phyloP scores from a whole-genome alignment of 2,329 filamentous ascomycete species.

The Colletotrichum sojae region DNA sequence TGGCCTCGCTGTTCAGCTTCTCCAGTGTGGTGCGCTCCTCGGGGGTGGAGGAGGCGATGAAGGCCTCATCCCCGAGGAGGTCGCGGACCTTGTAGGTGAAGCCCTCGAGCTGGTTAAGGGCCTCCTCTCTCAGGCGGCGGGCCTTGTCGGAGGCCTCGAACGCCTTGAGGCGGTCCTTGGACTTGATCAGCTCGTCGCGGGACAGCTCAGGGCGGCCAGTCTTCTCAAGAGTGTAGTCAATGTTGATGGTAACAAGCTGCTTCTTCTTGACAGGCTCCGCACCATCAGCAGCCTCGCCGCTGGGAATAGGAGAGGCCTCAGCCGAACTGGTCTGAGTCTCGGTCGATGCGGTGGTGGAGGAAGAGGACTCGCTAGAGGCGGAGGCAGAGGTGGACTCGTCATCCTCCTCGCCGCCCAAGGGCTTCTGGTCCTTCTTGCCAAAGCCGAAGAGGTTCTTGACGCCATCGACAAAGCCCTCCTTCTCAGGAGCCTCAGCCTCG shows the following conservation, averaged over 20 bases:
- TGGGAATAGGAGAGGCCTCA: slow-evolving; percentile 58
- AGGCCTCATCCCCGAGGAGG: slow-evolving; percentile 82
- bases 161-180: slow-evolving; percentile 81
- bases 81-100: slow-evolving; percentile 93
- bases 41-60: slow-evolving; percentile 79
- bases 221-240: slow-evolving; percentile 65
- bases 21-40: slow-evolving; percentile 77
- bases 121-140: slow-evolving; percentile 84
- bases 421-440: slow-evolving; percentile 89
- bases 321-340: slow-evolving; percentile 37
- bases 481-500: slow-evolving; percentile 80
- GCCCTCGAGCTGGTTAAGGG: slow-evolving; percentile 91
- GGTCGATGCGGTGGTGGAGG: slow-evolving; percentile 56
- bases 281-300: slow-evolving; percentile 64
- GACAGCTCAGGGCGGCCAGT: slow-evolving; percentile 64
- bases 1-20: slow-evolving; percentile 76
- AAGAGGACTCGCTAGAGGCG: slow-evolving; percentile 59
- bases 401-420: slow-evolving; percentile 71
- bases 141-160: slow-evolving; percentile 90
- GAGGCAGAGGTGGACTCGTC: slow-evolving; percentile 50
- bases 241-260: slow-evolving; percentile 68
- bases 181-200: slow-evolving; percentile 62
- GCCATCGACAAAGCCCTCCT: slow-evolving; percentile 89
- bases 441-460: slow-evolving; percentile 98
- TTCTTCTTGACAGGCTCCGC: slow-evolving; percentile 70